Evolutionary conservation across 169 alveolate genomes (phyloP).

Genomic region (Perkinsus chesapeaki): DNA sequence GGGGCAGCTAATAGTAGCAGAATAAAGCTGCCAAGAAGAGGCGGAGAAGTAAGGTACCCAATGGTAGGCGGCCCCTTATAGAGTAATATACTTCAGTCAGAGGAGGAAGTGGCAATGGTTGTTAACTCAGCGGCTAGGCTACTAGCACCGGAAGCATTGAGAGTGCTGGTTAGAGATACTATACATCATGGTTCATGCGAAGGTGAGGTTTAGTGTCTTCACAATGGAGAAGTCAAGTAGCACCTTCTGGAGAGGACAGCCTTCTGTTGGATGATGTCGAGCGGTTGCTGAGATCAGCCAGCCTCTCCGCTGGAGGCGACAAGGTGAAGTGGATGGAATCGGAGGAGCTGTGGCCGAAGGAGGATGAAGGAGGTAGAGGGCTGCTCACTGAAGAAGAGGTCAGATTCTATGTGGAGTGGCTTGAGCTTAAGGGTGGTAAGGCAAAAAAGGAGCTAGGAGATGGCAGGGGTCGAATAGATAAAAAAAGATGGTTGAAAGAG

Average conservation of each 20-base stretch:
- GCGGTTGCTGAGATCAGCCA: neutral
- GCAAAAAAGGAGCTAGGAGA: too few relatives aligned
- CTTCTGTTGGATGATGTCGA: neutral
- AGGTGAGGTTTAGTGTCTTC: too few relatives aligned
- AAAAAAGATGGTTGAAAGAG: neutral
- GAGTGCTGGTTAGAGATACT: neutral
- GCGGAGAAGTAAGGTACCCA: neutral
- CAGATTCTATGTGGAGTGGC: neutral
- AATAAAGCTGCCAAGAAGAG: neutral
- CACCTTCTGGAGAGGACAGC: neutral
- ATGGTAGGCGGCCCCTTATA: too few relatives aligned
- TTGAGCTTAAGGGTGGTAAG: neutral
- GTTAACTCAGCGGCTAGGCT: neutral
- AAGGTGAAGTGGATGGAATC: neutral
- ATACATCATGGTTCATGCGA: neutral
- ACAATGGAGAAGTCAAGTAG: neutral
- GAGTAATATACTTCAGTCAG: neutral
- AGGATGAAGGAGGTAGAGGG: neutral
- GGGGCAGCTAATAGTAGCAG: neutral
- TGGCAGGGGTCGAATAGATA: neutral
- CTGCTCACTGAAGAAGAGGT: neutral
- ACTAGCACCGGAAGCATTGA: neutral
- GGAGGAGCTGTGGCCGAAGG: too few relatives aligned
- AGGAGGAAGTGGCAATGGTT: neutral
- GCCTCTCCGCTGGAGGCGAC: neutral